Base-by-base conservation (phyloP, 1,284 basidiomycete species). In the Phlebopus sp. region DNA sequence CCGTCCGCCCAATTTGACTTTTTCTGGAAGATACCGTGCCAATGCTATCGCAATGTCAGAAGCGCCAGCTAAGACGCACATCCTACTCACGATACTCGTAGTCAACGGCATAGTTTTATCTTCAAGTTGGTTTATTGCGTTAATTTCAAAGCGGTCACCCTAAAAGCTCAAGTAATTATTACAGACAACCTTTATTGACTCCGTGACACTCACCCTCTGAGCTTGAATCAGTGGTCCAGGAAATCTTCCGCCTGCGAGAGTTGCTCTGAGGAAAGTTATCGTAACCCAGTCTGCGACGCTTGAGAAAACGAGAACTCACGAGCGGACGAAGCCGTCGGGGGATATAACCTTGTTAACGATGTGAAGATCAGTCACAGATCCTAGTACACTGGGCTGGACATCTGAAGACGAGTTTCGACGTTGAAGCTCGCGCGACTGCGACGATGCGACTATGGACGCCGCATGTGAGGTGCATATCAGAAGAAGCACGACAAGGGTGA, bases 321-420 rank as follows among this genome's bases (percentile, higher is more conserved):
- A 62, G 43, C 70, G 57, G 19, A 46, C 56, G 47, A 47, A 69
- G 15, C 70, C 70, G 56, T 71, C 70, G 4, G 70, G 69, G 2
- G 63, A 54, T 18, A 71, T 54, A 21, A 49, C 35, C 0, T 39
- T 32, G 43, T 72, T 69, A 10, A 31, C 55, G 11, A 72, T 46
- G 10, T 40, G 13, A 27, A 64, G 37, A 13, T 49, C 30, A 13
- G 32, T 41, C 10, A 44, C 44, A 9, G 66, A 46, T 14, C 61
- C 61, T 23, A 66, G 13, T 11, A 46, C 38, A 6, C 30, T 35
- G 10, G 31, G 31, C 11, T 42, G 4, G n/a, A 41, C 5, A 13
- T 3, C 17, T 2, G 37, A 11, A 2, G 15, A n/a, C 18, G 18
- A 8, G 18, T n/a, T n/a, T n/a, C n/a, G n/a, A n/a, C 45, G 14